Base-by-base conservation (phyloP, 371 early-diverging fungal species). In the Sporodiniella umbellata region DNA sequence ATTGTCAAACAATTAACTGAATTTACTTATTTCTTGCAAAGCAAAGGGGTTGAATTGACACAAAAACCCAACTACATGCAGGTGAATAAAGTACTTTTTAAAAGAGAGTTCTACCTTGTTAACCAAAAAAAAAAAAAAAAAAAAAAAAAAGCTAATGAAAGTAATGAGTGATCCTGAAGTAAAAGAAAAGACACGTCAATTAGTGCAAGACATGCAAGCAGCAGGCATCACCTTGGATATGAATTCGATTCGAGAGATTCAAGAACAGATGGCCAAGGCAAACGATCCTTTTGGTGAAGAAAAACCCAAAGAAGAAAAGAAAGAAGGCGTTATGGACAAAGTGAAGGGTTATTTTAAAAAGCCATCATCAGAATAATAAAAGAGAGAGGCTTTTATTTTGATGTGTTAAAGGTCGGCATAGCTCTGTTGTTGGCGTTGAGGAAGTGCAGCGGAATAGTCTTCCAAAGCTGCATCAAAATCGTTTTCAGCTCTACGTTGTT, bases 181-280 rank as follows among this genome's bases (percentile, higher is more conserved):
- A 35, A 57, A 56, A 23, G 61, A 55, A 37, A 53, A 50, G 4
- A 61, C 66, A 2, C 38, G 53, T 28, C 47, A 57, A 15, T 42
- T 74, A 3, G 62, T 58, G 10, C 56, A 64, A 42, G 66, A 60
- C 19, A 66, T 74, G 66, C 60, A 63, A 17, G 62, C 58, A 14
- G 75, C 75, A 11, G 71, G 71, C 12, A 70, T 74, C 25, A 66
- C 62, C 33, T 40, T 70, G 18, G 75, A 74, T 35, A 65, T 74
- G 68, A 43, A 46, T 17, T 55, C 66, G 0, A 54, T 74, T 21
- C 64, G 64, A 45, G 75, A 70, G 51, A 45, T 74, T 4, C 70
- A 73, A 39, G 48, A 60, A 24, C 54, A 28, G 4, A 53, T 65
- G 26, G 53, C 38, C 5, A 37, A 39, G 19, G 18, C 15, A 17